These are phyloP conservation scores for Tulasnella sp. DNA, from an alignment of 768 basidiomycete genomes.

Conservation along the genomic window DNA sequence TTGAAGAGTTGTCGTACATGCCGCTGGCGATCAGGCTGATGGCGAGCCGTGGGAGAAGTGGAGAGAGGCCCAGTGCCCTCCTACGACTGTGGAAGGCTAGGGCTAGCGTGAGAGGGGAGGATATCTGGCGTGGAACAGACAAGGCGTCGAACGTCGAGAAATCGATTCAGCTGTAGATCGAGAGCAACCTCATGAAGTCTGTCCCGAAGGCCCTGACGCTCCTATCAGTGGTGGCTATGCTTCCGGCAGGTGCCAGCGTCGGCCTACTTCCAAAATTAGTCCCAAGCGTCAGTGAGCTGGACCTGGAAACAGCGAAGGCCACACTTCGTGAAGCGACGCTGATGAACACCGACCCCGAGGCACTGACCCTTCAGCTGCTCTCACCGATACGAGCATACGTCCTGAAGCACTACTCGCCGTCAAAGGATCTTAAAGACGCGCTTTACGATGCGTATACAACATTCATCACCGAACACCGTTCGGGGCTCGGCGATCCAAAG, in stretches of 20 bases:
- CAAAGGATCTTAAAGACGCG: background rate
- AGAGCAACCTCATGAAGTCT: background rate
- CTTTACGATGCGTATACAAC: background rate
- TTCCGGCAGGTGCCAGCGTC: background rate
- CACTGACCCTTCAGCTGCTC: background rate
- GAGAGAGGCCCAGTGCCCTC: background rate
- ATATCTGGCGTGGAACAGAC: background rate
- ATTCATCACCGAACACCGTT: background rate
- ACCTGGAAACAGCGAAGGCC: background rate
- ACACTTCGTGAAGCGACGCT: background rate
- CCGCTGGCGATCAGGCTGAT: background rate
- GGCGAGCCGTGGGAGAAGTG: background rate
- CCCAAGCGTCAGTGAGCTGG: background rate
- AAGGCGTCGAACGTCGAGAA: background rate
- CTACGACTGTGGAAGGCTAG: background rate
- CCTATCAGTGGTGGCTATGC: background rate
- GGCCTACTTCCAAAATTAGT: background rate
- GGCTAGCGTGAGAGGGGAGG: background rate
- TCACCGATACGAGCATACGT: background rate
- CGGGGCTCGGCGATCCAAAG: background rate
- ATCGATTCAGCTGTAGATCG: background rate
- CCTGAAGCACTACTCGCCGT: background rate
- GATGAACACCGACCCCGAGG: background rate
- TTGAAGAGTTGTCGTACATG: background rate
- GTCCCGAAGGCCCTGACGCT: background rate